Evolutionary conservation across 164 flowering plant genomes (phyloP).

Genomic region (Nymphaea colorata): DNA sequence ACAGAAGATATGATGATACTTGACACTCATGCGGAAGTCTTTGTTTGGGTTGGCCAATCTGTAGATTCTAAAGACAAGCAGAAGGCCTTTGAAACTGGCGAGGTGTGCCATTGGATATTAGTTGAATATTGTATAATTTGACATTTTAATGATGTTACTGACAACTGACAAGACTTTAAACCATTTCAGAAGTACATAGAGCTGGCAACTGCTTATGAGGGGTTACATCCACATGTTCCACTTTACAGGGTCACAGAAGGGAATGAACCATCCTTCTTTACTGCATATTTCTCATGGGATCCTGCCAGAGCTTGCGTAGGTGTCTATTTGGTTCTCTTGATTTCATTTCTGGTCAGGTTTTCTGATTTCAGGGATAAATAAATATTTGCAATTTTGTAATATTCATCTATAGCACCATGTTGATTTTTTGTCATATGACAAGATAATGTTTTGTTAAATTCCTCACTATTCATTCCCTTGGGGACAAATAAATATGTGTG

Average conservation of each 20-base stretch:
- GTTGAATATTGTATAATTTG: too few species aligned
- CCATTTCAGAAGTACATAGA: slow-evolving; percentile 71
- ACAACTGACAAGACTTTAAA: not conserved
- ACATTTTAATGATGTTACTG: not conserved
- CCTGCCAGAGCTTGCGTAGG: slow-evolving; percentile 78
- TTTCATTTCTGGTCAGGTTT: not conserved
- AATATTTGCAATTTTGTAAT: too few species aligned
- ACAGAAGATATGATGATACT: slow-evolving; percentile 90
- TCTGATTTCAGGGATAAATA: too few species aligned
- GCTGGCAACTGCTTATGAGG: slow-evolving; percentile 70
- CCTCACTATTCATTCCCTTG: too few species aligned
- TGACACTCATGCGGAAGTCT: slow-evolving; percentile 94
- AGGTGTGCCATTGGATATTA: slow-evolving; percentile 30
- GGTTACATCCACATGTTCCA: slow-evolving; percentile 67
- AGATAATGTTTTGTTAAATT: too few species aligned
- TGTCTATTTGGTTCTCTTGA: slow-evolving; percentile 2
- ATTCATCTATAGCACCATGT: too few species aligned
- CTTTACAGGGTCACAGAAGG: slow-evolving; percentile 93
- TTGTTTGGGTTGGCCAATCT: slow-evolving; percentile 94
- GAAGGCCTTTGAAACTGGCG: slow-evolving; percentile 78
- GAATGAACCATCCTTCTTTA: slow-evolving; percentile 95
- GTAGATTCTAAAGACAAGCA: slow-evolving; percentile 85
- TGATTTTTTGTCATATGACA: too few species aligned
- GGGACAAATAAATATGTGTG: too few species aligned
- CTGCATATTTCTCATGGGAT: slow-evolving; percentile 68